Conservation (phyloP, 345 rosid genomes). For the Arabidopsis arenosa region DNA sequence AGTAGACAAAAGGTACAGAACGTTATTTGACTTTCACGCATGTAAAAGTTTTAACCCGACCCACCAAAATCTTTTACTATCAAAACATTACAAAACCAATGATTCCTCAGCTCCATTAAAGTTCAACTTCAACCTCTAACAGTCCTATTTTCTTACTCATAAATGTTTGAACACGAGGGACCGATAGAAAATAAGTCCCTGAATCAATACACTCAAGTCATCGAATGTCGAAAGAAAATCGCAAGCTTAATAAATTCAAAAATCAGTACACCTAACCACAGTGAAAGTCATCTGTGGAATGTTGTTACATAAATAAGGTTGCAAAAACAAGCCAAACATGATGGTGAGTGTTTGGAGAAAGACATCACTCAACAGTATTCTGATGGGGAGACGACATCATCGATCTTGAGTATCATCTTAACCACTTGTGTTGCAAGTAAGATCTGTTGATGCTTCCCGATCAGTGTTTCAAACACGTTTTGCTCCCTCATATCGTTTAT, state of each 20-base stretch:
- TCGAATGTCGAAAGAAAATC: not conserved
- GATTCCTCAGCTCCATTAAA: constrained; percentile 12
- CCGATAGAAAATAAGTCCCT: not conserved
- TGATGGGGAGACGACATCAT: constrained; percentile 83
- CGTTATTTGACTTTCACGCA: constrained; percentile 35
- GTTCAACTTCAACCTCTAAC: constrained; percentile 11
- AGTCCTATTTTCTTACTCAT: not conserved
- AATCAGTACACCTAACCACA: constrained; percentile 25
- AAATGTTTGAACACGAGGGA: constrained; percentile 22
- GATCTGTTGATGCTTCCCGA: constrained; percentile 92
- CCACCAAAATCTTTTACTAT: constrained; percentile 22
- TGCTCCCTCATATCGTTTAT: constrained; percentile 88
- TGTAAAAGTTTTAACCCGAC: constrained; percentile 14
- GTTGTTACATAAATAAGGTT: not conserved
- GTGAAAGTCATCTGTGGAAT: not conserved
- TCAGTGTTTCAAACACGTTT: constrained; percentile 81
- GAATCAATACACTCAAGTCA: constrained; percentile 12
- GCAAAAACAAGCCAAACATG: constrained; percentile 12
- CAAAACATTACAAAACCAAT: constrained; percentile 23
- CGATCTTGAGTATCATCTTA: constrained; percentile 92
- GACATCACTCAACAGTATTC: constrained; percentile 58
- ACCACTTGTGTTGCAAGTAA: constrained; percentile 93
- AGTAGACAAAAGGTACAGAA: constrained; percentile 33
- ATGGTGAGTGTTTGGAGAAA: constrained; percentile 14
- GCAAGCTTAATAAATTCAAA: constrained; percentile 1